Percentiles rank a stretch among this genome's conserved stretches.
These are phyloP conservation scores for Peronospora tabacina DNA, from an alignment of 352 stramenopile species.

Conservation along the genomic window DNA sequence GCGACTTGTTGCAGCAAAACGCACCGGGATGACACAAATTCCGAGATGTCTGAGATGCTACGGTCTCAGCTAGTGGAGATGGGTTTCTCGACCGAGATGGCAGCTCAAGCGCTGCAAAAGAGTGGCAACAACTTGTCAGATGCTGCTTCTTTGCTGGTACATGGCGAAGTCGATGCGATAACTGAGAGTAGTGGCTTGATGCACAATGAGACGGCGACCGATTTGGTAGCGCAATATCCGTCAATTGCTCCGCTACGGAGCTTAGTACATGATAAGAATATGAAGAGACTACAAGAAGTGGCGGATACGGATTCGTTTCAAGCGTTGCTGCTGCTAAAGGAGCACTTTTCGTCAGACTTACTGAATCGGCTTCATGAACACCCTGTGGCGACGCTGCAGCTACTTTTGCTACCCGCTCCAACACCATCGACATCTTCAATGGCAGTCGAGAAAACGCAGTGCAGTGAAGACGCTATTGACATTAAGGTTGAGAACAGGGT, in stretches of 20 bases:
- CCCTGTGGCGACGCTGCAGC: constrained; percentile 28
- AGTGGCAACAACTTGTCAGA: constrained; percentile 29
- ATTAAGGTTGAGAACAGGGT: constrained; percentile 1
- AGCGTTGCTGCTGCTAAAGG: constrained; percentile 44
- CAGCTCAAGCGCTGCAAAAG: constrained; percentile 24
- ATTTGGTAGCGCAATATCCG: constrained; percentile 1
- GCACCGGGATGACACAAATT: constrained; percentile 11
- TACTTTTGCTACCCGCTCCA: constrained; percentile 21
- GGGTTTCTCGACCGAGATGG: constrained; percentile 36
- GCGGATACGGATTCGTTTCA: constrained; percentile 35
- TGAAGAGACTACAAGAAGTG: constrained; percentile 25
- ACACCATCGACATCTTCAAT: constrained; percentile 2
- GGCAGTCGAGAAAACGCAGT: neutral
- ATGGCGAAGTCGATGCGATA: constrained; percentile 9
- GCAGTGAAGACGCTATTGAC: constrained; percentile 13
- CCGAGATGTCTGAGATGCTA: constrained; percentile 8
- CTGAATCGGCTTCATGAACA: constrained; percentile 45
- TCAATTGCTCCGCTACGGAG: constrained; percentile 24
- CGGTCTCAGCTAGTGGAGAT: constrained; percentile 52
- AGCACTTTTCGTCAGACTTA: constrained; percentile 29
- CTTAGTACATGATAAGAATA: constrained; percentile 19
- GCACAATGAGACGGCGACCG: neutral
- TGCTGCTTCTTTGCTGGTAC: constrained; percentile 34
- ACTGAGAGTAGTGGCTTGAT: neutral
- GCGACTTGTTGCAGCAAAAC: constrained; percentile 8